These are phyloP conservation scores for Echinosophora koreensis DNA, from an alignment of 306 rosid species.

Conservation along the genomic window DNA sequence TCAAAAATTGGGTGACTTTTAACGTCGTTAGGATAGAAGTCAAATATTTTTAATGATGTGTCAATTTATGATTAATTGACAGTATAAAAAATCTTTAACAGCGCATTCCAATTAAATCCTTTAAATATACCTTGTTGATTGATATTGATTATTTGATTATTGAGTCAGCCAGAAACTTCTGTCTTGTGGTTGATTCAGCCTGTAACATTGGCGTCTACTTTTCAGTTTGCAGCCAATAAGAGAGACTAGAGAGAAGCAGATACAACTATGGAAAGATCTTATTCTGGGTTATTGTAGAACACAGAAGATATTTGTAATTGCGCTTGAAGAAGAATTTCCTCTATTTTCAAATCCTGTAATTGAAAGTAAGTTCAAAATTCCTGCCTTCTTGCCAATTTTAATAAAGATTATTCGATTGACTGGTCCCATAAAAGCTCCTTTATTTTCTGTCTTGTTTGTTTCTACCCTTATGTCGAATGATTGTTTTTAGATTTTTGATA, in stretches of 20 bases:
- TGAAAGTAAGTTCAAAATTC: conserved; percentile 75
- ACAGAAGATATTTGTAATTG: conserved; percentile 79
- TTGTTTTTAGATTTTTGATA: conserved; percentile 53
- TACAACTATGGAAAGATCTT: conserved; percentile 92
- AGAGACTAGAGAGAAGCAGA: conserved; percentile 91
- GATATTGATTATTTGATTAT: too few relatives aligned
- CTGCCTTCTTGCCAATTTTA: conserved; percentile 34
- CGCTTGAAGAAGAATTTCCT: conserved; percentile 82
- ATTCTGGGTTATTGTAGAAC: conserved; percentile 82
- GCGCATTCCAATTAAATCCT: too few relatives aligned
- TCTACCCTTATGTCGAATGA: conserved; percentile 34
- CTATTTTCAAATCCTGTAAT: conserved; percentile 78
- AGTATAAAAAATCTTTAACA: too few relatives aligned
- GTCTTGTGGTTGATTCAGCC: conserved; percentile 31
- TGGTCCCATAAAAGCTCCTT: conserved; percentile 7
- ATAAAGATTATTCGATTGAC: not conserved
- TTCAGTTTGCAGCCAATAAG: conserved; percentile 91
- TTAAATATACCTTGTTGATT: too few relatives aligned
- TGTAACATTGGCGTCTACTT: conserved; percentile 40
- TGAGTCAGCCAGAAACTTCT: not conserved
- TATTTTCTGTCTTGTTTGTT: conserved; percentile 38
- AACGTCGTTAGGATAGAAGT: too few relatives aligned
- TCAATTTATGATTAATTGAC: too few relatives aligned
- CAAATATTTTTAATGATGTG: too few relatives aligned
- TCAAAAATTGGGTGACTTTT: too few relatives aligned